Conservation (phyloP, 371 early-diverging fungal genomes). For the Lichtheimia corymbifera region DNA sequence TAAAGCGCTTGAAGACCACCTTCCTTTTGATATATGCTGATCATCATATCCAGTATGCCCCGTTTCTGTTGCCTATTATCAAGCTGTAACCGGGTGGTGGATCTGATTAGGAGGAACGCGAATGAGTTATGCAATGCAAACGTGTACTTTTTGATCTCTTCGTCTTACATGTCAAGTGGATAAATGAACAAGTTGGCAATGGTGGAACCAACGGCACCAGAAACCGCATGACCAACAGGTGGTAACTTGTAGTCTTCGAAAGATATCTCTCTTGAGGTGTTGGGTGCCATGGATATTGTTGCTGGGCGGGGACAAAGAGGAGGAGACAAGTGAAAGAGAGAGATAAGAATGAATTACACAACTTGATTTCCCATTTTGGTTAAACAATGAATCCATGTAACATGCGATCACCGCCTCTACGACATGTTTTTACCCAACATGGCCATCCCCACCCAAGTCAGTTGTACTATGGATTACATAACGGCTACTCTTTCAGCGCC, state of each 20-base stretch:
- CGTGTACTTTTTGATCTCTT: background rate
- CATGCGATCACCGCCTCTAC: no score
- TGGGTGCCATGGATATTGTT: background rate
- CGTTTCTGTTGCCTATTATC: constrained; percentile 21
- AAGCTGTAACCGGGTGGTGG: constrained; percentile 47
- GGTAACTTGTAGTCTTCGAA: constrained; percentile 59
- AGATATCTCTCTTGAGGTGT: constrained; percentile 18
- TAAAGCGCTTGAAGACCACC: constrained; percentile 57
- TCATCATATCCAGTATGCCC: constrained; percentile 43
- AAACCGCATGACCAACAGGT: constrained; percentile 62
- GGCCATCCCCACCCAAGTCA: no score
- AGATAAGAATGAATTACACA: background rate
- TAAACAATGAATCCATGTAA: no score
- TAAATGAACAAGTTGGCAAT: constrained; percentile 62
- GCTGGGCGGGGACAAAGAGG: background rate
- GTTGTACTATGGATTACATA: no score
- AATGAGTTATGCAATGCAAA: constrained; percentile 6
- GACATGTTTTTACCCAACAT: no score
- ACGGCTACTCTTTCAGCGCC: no score
- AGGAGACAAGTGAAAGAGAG: background rate
- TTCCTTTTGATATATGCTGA: constrained; percentile 47
- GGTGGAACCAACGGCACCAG: constrained; percentile 60
- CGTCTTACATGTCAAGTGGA: constrained; percentile 57
- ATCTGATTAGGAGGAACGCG: constrained; percentile 15
- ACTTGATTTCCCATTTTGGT: no score